Conservation (phyloP, 371 early-diverging fungal genomes). For the Entomophthora muscae region DNA sequence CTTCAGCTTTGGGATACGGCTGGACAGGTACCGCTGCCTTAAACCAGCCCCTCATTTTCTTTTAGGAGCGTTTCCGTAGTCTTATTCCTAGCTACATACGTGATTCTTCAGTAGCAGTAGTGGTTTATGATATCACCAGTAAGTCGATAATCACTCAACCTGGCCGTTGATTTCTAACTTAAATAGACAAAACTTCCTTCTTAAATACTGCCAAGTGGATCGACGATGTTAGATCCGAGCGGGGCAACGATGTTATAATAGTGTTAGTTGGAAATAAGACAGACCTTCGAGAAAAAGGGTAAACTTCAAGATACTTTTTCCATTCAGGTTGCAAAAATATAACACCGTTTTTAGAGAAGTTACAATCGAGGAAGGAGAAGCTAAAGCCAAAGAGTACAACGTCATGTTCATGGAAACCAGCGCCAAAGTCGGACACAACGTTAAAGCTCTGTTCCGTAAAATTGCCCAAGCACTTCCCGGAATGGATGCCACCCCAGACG, state of each 20-base stretch:
- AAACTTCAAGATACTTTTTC: conserved; percentile 2
- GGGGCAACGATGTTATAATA: conserved; percentile 92
- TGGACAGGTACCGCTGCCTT: conserved; percentile 61
- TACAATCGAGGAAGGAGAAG: conserved; percentile 90
- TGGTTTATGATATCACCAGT: conserved; percentile 94
- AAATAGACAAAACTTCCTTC: conserved; percentile 75
- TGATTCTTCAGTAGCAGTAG: conserved; percentile 96
- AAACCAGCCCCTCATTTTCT: neutral
- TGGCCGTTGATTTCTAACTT: no score
- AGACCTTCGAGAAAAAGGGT: conserved; percentile 86
- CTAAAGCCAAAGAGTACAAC: conserved; percentile 81
- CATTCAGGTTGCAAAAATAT: neutral
- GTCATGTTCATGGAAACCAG: conserved; percentile 94
- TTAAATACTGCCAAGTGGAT: conserved; percentile 95
- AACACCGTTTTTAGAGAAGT: conserved; percentile 42
- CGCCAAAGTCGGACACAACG: conserved; percentile 93
- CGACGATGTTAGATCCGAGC: conserved; percentile 92
- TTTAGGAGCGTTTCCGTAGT: conserved; percentile 80
- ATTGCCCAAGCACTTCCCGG: conserved; percentile 92
- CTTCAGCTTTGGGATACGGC: conserved; percentile 99
- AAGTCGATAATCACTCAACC: conserved; percentile 14
- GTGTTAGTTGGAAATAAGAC: conserved; percentile 99
- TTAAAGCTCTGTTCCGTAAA: conserved; percentile 86
- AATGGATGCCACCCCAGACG: conserved; percentile 27
- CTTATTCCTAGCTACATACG: conserved; percentile 97